Percentiles rank a stretch among this genome's conserved stretches.
Evolutionary conservation across 257 asterid species (phyloP).

Genomic region (Apocynum venetum): DNA sequence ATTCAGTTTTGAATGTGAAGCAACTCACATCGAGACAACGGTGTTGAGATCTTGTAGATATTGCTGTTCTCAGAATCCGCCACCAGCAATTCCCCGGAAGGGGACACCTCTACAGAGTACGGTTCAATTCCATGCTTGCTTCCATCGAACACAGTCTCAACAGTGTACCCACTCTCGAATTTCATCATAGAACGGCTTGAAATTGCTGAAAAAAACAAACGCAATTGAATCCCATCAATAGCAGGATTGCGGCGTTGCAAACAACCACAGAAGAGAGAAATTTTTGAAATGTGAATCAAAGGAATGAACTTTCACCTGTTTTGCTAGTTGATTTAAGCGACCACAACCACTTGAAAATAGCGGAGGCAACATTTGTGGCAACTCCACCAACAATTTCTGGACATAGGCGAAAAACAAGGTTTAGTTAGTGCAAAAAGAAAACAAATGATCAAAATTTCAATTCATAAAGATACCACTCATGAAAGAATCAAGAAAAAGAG

Average conservation of each 20-base stretch:
- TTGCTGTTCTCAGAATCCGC: conserved; percentile 83
- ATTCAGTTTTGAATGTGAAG: background rate
- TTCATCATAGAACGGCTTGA: conserved; percentile 88
- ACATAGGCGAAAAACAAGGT: conserved; percentile 1
- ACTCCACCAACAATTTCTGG: conserved; percentile 82
- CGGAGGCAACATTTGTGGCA: conserved; percentile 70
- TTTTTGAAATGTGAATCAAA: conserved; percentile 21
- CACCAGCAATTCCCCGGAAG: conserved; percentile 65
- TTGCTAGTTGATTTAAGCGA: conserved; percentile 66
- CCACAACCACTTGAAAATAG: conserved; percentile 79
- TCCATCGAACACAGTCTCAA: conserved; percentile 97
- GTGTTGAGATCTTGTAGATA: conserved; percentile 72
- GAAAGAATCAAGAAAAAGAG: background rate
- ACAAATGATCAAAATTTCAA: background rate
- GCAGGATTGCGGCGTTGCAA: conserved; percentile 8
- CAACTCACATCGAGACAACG: conserved; percentile 80
- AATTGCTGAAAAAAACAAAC: conserved; percentile 39
- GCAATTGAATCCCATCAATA: conserved; percentile 13
- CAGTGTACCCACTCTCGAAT: conserved; percentile 86
- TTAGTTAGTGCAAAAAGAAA: background rate
- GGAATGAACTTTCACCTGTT: conserved; percentile 42
- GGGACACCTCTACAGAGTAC: conserved; percentile 58
- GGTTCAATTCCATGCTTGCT: conserved; percentile 92
- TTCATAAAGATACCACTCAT: background rate
- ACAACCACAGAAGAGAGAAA: background rate